A percentile compares a stretch with the other conserved stretches of the same genome.
These are phyloP conservation scores for Ligustrum vulgare DNA, from an alignment of 257 asterid species.

Conservation along the genomic window DNA sequence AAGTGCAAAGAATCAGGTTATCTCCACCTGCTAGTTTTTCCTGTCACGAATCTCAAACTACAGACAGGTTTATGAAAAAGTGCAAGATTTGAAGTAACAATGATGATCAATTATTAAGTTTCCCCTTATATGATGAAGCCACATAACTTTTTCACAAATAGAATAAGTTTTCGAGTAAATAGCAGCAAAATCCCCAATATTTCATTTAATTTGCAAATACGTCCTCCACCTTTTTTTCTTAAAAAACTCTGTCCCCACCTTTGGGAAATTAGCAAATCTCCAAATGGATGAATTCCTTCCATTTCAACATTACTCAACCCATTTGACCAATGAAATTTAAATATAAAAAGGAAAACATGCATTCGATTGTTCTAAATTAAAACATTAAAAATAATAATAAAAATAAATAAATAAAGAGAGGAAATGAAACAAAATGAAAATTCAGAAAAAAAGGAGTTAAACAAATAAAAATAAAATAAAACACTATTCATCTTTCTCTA, in stretches of 20 bases:
- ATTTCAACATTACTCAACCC: neutral
- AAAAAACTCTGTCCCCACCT: no score
- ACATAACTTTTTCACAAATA: neutral
- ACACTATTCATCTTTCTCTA: no score
- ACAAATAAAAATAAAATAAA: no score
- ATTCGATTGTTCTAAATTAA: no score
- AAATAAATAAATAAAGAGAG: no score
- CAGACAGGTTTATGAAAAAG: no score
- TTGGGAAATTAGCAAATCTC: neutral
- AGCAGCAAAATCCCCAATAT: no score
- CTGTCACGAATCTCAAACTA: neutral
- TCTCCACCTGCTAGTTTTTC: neutral
- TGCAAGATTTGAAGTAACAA: neutral
- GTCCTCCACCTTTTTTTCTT: neutral
- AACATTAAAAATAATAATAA: no score
- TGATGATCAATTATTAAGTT: conserved; percentile 6
- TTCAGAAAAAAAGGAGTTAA: no score
- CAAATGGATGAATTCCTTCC: neutral
- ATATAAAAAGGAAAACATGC: neutral
- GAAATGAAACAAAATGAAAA: no score
- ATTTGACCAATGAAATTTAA: neutral
- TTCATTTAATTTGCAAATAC: no score
- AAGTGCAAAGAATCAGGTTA: neutral
- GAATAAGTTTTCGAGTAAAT: no score
- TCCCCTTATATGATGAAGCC: conserved; percentile 1